Evolutionary conservation across 495 filamentous ascomycete species (phyloP), one percentile per base, ranked within the genome.

Genomic region (Trypethelium eluteriae): DNA sequence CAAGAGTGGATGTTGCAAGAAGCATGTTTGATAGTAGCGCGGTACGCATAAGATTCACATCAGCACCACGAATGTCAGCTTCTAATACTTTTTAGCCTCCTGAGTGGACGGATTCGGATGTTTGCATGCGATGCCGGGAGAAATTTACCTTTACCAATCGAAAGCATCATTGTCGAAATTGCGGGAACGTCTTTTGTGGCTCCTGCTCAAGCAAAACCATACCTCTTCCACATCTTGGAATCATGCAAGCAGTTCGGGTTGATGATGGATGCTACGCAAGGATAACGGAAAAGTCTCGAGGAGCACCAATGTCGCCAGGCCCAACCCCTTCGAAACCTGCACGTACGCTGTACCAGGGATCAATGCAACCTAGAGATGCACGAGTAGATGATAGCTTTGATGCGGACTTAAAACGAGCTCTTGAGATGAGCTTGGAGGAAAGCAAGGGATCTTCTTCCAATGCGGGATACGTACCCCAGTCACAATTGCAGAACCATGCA

Each of bases 131-230:
- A 75, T 98, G 94, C 72, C 86, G 94, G 66, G 96, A 93, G 34
- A 76, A 92, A 5, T 98, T 98, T 73, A 96, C 90, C 41, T 98
- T 98, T 73, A 98, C 92, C 66, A 98, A 98, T 75, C 86, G 94
- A 72, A 98, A 97, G 71, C 94, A 98, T 72, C 94, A 98, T 76
- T 98, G 94, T 71, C 86, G 94, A 56, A 98, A 98, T 73, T 98
- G 94, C 72, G 94, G 94, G 34, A 96, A 93, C 74, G 94, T 96
- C 64, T 98, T 98, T 74, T 93, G 95, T 72, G 89, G 90, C 64
- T 85, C 92, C 70, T 98, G 94, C 71, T 96, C 92, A 18, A 87
- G 86, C 79, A 98, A 98, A 77, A 85, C 83, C 9, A 81, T 97
- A 49, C 89, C 94, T 9, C 78, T 98, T 10, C 95, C 94, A 14